Conservation (phyloP, 345 rosid genomes). For the Euclidium syriacum region DNA sequence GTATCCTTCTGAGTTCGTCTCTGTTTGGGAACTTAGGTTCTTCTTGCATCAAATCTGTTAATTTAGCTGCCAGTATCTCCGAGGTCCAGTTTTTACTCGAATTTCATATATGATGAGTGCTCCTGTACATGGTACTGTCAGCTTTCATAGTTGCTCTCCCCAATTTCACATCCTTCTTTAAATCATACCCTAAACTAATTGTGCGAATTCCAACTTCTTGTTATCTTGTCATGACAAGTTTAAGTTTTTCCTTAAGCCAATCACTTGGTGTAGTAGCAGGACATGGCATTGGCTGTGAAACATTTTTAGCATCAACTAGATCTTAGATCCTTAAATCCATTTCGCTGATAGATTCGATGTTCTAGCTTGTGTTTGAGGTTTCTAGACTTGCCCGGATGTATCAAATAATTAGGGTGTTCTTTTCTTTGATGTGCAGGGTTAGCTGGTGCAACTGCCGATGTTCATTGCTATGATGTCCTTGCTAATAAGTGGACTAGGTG, state of each 20-base stretch:
- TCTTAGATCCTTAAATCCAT: background rate
- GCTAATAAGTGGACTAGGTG: conserved; percentile 92
- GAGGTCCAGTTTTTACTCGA: background rate
- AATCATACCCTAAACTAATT: background rate
- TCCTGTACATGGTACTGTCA: background rate
- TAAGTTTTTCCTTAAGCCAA: background rate
- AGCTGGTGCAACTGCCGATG: conserved; percentile 94
- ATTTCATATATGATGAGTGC: background rate
- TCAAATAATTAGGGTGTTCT: conserved; percentile 20
- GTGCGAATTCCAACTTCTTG: no score
- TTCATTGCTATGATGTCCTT: conserved; percentile 85
- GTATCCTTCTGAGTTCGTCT: background rate
- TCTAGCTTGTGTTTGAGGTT: background rate
- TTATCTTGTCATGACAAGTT: background rate
- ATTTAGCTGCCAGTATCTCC: background rate
- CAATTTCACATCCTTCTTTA: background rate
- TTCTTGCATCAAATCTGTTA: background rate
- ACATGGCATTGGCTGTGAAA: background rate
- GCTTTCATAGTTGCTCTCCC: background rate
- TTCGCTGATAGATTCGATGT: background rate
- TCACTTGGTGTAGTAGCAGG: conserved; percentile 2
- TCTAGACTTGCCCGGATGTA: background rate
- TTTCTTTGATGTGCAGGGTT: conserved; percentile 54
- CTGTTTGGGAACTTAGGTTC: background rate
- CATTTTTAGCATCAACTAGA: background rate